Evolutionary conservation across 2,329 filamentous ascomycete genomes (phyloP), one percentile per base, ranked within the genome.

Genomic region (Exutisphaerella laricina): DNA sequence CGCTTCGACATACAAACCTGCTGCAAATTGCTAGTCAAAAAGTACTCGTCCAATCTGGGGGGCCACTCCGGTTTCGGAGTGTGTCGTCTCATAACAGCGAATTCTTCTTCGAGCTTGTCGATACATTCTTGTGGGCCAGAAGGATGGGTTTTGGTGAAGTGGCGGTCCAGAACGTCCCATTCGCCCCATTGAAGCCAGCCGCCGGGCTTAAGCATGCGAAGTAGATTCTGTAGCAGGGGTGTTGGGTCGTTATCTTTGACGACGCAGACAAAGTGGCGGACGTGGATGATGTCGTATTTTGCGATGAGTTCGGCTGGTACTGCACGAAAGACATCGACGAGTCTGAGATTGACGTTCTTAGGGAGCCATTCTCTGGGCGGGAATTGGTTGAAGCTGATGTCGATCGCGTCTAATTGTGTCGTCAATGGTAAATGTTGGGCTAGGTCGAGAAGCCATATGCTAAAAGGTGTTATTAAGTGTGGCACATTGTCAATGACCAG

Each of bases 221-320:
- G 41, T 12, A 54, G 36, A 20, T 51, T 51, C 3, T 14, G 26
- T 4, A 59, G 45, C 1, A 59, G 36, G 14, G 53, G 40, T 2
- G 45, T 36, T 4, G 52, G 54, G 23, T 58, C 56, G 22, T 56
- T 52, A 9, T 49, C 43, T 10, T 50, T 43, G 14, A 58, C 43
- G 1, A 53, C 48, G 23, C 53, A 51, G 12, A 53, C 43, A 39
- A 59, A 55, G 28, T 55, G 49, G 26, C 56, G 49, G 21, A 59
- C 46, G 37, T 58, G 51, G 8, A 59, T 45, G 8, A 59, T 39
- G 39, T 58, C 57, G 46, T 53, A 59, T 14, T 43, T 39, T 21
- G 43, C 31, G 21, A 40, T 8, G 45, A 49, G 17, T 35, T 44
- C 43, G 10, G 44, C 39, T 4, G 56, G 50, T 9, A 51, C 28